Percentiles rank a stretch among this genome's conserved stretches.
Evolutionary conservation across 1,284 basidiomycete species (phyloP).

Genomic region (Tetrapyrgos nigripes): DNA sequence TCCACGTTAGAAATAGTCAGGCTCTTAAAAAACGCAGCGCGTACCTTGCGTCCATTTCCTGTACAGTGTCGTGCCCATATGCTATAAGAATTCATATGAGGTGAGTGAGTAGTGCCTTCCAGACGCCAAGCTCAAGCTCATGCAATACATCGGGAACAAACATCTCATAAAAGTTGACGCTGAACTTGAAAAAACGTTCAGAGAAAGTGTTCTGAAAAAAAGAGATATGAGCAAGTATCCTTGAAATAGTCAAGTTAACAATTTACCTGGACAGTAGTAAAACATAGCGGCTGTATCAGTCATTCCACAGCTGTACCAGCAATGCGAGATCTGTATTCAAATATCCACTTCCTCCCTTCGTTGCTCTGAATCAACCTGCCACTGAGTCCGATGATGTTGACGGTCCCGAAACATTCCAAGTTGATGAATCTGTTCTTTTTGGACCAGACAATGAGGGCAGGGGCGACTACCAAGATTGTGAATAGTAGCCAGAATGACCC

Average conservation of each 20-base stretch:
- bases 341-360: not conserved
- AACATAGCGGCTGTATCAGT: not conserved
- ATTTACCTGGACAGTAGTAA: no score
- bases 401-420: slow-evolving; percentile 9
- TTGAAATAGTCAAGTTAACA: slow-evolving; percentile 9
- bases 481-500: slow-evolving; percentile 25
- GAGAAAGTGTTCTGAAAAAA: slow-evolving; percentile 14
- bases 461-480: slow-evolving; percentile 21
- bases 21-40: no score
- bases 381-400: not conserved
- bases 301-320: slow-evolving; percentile 1
- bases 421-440: slow-evolving; percentile 5
- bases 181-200: slow-evolving; percentile 7
- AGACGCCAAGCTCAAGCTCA: slow-evolving; percentile 26
- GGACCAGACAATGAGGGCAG: slow-evolving; percentile 22
- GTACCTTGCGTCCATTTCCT: slow-evolving; percentile 15
- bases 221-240: slow-evolving; percentile 2
- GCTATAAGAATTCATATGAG: no score
- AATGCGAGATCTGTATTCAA: not conserved
- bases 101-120: slow-evolving; percentile 29
- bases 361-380: not conserved
- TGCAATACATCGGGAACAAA: slow-evolving; percentile 5
- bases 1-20: no score
- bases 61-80: not conserved
- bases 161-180: no score